A percentile compares a stretch with the other conserved stretches of the same genome.
These are phyloP conservation scores for Cystoisospora suis DNA, from an alignment of 169 alveolate genomes.

Conservation along the genomic window DNA sequence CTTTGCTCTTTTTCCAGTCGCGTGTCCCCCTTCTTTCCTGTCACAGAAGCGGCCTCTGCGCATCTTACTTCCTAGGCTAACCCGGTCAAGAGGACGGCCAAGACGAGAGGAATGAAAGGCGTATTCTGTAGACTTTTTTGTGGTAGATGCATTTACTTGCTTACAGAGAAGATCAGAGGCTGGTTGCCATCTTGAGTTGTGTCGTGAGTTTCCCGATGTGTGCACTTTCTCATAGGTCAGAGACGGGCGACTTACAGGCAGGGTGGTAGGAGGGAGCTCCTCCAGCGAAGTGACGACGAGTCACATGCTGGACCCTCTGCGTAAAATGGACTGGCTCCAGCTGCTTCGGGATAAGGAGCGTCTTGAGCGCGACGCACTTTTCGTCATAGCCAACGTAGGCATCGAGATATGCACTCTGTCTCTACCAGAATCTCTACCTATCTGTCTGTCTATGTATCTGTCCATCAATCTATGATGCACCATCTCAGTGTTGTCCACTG, in stretches of 20 bases:
- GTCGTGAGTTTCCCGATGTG: not conserved
- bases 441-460: not conserved
- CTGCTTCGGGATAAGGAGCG: slow-evolving; percentile 28
- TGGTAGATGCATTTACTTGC: too few relatives aligned
- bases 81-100: too few relatives aligned
- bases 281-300: slow-evolving; percentile 29
- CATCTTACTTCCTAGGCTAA: too few relatives aligned
- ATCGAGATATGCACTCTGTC: not conserved
- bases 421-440: not conserved
- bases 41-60: too few relatives aligned
- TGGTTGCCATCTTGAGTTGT: too few relatives aligned
- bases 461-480: not conserved
- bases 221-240: not conserved
- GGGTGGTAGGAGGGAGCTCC: slow-evolving; percentile 37
- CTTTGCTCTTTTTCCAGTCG: not conserved
- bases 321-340: slow-evolving; percentile 51
- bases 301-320: slow-evolving; percentile 45
- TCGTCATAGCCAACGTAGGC: slow-evolving; percentile 31
- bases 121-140: too few relatives aligned
- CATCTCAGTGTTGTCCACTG: too few relatives aligned
- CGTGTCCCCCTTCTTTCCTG: not conserved
- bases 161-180: too few relatives aligned
- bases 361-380: slow-evolving; percentile 7
- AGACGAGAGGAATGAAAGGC: too few relatives aligned
- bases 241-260: slow-evolving; percentile 21